phyloP scores from a whole-genome alignment of 257 asterid genomes.

The Paulownia fortunei region DNA sequence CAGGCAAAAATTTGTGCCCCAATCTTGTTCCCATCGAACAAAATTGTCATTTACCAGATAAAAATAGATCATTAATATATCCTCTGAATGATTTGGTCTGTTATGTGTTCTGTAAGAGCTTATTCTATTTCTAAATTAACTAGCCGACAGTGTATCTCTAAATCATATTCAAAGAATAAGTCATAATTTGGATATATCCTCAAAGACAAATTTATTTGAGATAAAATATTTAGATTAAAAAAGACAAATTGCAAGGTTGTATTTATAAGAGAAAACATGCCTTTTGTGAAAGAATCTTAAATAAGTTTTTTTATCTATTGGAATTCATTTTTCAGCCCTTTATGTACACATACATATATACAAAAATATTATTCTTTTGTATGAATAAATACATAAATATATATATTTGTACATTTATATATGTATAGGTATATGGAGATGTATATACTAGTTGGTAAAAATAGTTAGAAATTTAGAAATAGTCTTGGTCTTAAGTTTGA shows the following conservation, averaged over 20 bases:
- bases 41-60: background rate
- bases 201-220: background rate
- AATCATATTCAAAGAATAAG: background rate
- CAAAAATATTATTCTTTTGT: too few relatives aligned
- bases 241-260: background rate
- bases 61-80: background rate
- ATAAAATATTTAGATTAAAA: background rate
- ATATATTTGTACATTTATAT: too few relatives aligned
- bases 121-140: background rate
- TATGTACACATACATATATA: too few relatives aligned
- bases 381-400: too few relatives aligned
- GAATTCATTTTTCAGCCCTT: too few relatives aligned
- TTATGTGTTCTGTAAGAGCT: background rate
- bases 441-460: too few relatives aligned
- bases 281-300: too few relatives aligned
- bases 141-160: background rate
- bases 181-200: background rate
- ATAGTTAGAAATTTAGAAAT: too few relatives aligned
- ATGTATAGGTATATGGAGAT: too few relatives aligned
- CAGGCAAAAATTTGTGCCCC: background rate
- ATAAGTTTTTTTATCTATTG: too few relatives aligned
- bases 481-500: too few relatives aligned
- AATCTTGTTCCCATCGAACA: slow-evolving; percentile 28
- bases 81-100: background rate
- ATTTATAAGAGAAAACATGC: background rate